phyloP scores from a whole-genome alignment of 306 rosid genomes.

The Hippophae rhamnoides region DNA sequence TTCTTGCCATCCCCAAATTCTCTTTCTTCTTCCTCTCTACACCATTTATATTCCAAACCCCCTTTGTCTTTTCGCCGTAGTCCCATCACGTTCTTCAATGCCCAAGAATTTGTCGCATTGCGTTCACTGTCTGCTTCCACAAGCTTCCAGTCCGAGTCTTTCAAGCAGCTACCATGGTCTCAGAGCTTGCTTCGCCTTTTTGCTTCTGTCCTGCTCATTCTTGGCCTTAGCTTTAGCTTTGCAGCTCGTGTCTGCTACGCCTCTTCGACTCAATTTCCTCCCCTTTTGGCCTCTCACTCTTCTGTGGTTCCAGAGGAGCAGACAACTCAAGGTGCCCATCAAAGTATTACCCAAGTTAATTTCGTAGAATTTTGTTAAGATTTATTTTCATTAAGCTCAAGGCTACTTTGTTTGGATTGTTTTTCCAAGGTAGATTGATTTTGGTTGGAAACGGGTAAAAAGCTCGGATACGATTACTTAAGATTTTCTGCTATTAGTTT shows the following conservation, averaged over 20 bases:
- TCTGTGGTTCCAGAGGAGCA: slow-evolving; percentile 28
- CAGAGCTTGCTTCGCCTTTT: slow-evolving; percentile 29
- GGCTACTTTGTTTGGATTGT: neutral
- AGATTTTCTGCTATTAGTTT: too few species aligned
- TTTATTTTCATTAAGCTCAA: neutral
- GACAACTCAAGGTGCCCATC: slow-evolving; percentile 36
- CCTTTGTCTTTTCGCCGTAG: neutral
- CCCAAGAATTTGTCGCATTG: neutral
- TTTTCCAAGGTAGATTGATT: neutral
- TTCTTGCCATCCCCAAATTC: too few species aligned
- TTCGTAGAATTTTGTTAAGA: neutral
- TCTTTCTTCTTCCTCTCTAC: neutral
- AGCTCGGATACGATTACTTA: too few species aligned
- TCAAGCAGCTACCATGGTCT: slow-evolving; percentile 10
- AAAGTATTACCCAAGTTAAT: neutral
- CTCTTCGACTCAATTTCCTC: slow-evolving; percentile 17
- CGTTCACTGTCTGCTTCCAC: slow-evolving; percentile 9
- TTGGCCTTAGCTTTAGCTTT: slow-evolving; percentile 41
- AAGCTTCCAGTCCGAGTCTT: neutral
- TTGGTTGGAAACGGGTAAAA: neutral
- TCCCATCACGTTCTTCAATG: neutral
- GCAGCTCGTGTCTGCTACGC: slow-evolving; percentile 42
- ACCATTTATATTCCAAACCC: neutral
- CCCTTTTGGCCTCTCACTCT: slow-evolving; percentile 18
- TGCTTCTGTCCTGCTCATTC: slow-evolving; percentile 38